Evolutionary conservation across 768 basidiomycete genomes (phyloP), one percentile per base, ranked within the genome.

Genomic region (Kwoniella pini): DNA sequence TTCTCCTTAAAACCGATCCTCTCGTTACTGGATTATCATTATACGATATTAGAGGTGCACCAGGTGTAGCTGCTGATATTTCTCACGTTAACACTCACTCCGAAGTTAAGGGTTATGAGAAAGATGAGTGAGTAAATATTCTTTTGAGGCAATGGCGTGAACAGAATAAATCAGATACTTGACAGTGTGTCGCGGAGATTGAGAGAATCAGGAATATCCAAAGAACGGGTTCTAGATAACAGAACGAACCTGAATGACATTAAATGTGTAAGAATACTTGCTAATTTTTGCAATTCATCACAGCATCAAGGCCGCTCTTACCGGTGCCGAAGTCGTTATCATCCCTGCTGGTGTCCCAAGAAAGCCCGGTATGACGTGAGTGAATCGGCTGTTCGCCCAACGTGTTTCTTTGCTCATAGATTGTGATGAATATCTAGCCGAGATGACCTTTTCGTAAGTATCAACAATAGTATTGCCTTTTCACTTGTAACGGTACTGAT

Each of bases 281-380:
- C 26, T n/a, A 33, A 51, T 22, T 31, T 31, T 33, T 4, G 10
- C 21, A 50, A 36, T 50, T 24, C 13, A 28, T 28, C 27, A 9
- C 49, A 70, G 72, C 58, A 68, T 71, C 64, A 85, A 87, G 81
- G 89, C 88, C 80, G 84, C 85, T 40, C 83, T 99, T 69, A 85
- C 83, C 44, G 92, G 89, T 60, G 93, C 93, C 11, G 86, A 96
- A 65, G 71, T 99, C 63, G 88, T 99, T 67, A 84, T 99, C 60
- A 96, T 98, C 77, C 95, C 95, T 54, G 95, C 95, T 70, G 95
- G 95, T 77, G 87, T 98, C 2, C 95, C 95, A 53, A 84, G 95
- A 70, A 99, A 99, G 81, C 78, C 78, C 43, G 78, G 78, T 52
- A 79, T 79, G 78, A 79, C 77, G 77, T 79, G 73, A 70, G 76